These are phyloP conservation scores for Aspergillus mulundensis DNA, from an alignment of 495 filamentous ascomycete species.

Conservation along the genomic window DNA sequence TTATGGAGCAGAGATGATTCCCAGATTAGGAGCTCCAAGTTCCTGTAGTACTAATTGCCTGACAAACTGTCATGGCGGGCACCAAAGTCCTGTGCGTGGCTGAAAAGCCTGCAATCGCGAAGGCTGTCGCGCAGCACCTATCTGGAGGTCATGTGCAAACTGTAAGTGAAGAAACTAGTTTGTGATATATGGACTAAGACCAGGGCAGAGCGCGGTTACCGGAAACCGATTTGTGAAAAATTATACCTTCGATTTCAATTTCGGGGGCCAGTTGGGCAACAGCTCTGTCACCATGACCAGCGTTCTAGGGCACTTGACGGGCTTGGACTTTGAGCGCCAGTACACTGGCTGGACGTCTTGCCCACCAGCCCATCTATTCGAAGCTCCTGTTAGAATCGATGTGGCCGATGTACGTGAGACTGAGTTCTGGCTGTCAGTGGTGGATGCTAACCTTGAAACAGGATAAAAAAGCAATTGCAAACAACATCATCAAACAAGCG, in stretches of 20 bases:
- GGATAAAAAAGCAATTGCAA: constrained; percentile 75
- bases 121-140: constrained; percentile 85
- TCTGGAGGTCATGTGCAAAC: constrained; percentile 67
- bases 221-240: constrained; percentile 85
- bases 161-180: constrained; percentile 47
- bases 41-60: background rate
- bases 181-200: constrained; percentile 25
- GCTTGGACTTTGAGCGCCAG: constrained; percentile 62
- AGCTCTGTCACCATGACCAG: constrained; percentile 89
- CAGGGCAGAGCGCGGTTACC: constrained; percentile 47
- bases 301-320: constrained; percentile 80
- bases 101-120: constrained; percentile 95
- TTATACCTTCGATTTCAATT: constrained; percentile 86
- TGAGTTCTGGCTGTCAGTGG: background rate
- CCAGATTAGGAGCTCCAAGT: background rate
- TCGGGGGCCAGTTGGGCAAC: constrained; percentile 72
- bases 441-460: constrained; percentile 29
- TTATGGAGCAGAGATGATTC: background rate
- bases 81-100: constrained; percentile 81
- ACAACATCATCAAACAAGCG: constrained; percentile 80
- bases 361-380: constrained; percentile 73
- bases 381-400: constrained; percentile 64
- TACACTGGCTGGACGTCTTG: constrained; percentile 79
- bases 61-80: constrained; percentile 23
- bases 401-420: constrained; percentile 55